Base-by-base conservation (phyloP, 192 early-diverging fungal genomes). In the Globomyces pollinis-pini region DNA sequence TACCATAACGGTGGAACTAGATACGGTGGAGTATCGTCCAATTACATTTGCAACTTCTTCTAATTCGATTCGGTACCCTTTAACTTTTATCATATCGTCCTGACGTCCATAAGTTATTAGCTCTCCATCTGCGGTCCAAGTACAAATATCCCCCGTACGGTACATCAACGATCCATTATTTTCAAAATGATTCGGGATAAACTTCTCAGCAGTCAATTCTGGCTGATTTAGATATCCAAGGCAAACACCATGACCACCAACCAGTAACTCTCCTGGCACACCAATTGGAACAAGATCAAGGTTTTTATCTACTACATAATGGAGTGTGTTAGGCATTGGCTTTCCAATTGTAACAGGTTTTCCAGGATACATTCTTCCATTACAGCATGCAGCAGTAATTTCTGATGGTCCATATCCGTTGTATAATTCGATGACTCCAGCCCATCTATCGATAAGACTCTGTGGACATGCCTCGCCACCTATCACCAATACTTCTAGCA, bases 191-290 rank as follows among this genome's bases (percentile, higher is more conserved):
- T 67, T 29, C 3, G 20, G 36, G 8, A 73, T 20, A 33, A 81
- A 81, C 32, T 58, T 62, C 30, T 42, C 21, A 18, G 55, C 53
- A 4, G 66, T 80, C 13, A 66, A 50, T 9, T 65, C 71, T 34
- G 59, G 58, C 9, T 58, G 44, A 31, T 68, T 63, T n/a, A 81
- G 21, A 44, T 81, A 81, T 1, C 79, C 79, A 3, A 29, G 26
- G 0, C 61, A 33, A 52, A 81, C 69, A 6, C 70, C 62, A 24
- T 50, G 20, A 1, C 79, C 79, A n/a, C 62, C 70, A 20, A 81
- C 56, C 39, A 42, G 61, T 3, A 81, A 30, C 51, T 81, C 64
- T 1, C 79, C 79, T 3, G 56, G 21, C 4, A 26, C 62, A 8
- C 79, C 79, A 26, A 57, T 38, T 1, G 72, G 70, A 0, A 79